A percentile compares a stretch with the other conserved stretches of the same genome.
phyloP scores from a whole-genome alignment of 23 red algal species.

The Gracilaria gracilis region DNA sequence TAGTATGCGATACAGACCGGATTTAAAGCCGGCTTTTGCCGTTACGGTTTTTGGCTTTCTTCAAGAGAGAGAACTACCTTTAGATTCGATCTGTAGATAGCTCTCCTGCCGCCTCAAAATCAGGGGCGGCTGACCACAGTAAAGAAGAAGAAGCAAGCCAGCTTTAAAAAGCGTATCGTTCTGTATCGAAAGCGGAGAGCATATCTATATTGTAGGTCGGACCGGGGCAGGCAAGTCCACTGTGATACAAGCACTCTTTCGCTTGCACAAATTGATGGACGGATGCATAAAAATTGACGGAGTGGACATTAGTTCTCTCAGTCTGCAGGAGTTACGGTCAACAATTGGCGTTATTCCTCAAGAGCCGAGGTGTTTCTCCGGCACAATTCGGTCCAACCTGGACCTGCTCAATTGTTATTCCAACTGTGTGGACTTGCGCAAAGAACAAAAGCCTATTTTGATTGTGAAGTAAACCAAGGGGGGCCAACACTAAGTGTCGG shows the following conservation, averaged over 20 bases:
- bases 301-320: conserved; percentile 77
- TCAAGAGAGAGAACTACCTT: too few species aligned
- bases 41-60: too few species aligned
- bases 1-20: conserved; percentile 83
- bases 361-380: conserved; percentile 82
- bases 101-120: too few species aligned
- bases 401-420: conserved; percentile 71
- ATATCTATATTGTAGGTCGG: conserved; percentile 85
- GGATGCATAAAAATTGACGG: conserved; percentile 88
- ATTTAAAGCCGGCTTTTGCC: conserved; percentile 86
- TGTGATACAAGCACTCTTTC: conserved; percentile 73
- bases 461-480: conserved; percentile 70
- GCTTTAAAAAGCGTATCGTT: conserved; percentile 80
- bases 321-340: conserved; percentile 75
- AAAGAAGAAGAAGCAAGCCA: too few species aligned
- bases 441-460: conserved; percentile 47
- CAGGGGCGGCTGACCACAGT: too few species aligned
- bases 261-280: conserved; percentile 63
- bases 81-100: too few species aligned
- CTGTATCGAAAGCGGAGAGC: conserved; percentile 38
- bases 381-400: conserved; percentile 86
- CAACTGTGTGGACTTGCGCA: conserved; percentile 19
- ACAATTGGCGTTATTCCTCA: conserved; percentile 86
- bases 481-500: conserved; percentile 81
- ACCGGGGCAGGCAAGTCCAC: conserved; percentile 95